Conservation (phyloP, 2,329 filamentous ascomycete species). For the Fusarium sp. region DNA sequence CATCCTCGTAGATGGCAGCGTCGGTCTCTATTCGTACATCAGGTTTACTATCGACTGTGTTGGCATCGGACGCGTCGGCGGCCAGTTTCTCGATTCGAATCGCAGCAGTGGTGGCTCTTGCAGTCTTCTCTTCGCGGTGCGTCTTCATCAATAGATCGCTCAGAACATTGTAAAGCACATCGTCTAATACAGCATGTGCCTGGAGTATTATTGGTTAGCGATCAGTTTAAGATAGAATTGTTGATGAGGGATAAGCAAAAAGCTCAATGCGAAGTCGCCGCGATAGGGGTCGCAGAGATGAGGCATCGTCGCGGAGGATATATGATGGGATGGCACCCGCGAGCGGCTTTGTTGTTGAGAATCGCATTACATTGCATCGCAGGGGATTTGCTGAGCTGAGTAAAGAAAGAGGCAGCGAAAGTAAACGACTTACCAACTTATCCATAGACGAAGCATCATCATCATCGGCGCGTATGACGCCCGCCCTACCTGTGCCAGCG, state of each 20-base stretch:
- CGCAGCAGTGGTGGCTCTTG: conserved; percentile 73
- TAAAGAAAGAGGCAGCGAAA: conserved; percentile 21
- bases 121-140: conserved; percentile 82
- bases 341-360: conserved; percentile 1
- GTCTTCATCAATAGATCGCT: conserved; percentile 79
- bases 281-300: conserved; percentile 27
- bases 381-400: conserved; percentile 14
- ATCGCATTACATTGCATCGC: conserved; percentile 24
- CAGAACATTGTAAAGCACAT: conserved; percentile 80
- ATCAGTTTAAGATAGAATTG: conserved; percentile 6
- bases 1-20: conserved; percentile 76
- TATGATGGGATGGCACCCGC: conserved; percentile 8
- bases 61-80: conserved; percentile 64
- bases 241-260: neutral
- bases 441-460: conserved; percentile 65
- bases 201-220: conserved; percentile 48
- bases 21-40: conserved; percentile 71
- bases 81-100: conserved; percentile 73
- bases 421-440: conserved; percentile 64
- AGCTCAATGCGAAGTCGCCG: conserved; percentile 10
- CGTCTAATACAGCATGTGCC: conserved; percentile 76
- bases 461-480: conserved; percentile 64
- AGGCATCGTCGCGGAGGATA: conserved; percentile 11
- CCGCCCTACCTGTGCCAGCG: conserved; percentile 64
- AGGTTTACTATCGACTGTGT: conserved; percentile 64